These are phyloP conservation scores for Narthecium ossifragum DNA, from an alignment of 106 monocot genomes.

Conservation along the genomic window DNA sequence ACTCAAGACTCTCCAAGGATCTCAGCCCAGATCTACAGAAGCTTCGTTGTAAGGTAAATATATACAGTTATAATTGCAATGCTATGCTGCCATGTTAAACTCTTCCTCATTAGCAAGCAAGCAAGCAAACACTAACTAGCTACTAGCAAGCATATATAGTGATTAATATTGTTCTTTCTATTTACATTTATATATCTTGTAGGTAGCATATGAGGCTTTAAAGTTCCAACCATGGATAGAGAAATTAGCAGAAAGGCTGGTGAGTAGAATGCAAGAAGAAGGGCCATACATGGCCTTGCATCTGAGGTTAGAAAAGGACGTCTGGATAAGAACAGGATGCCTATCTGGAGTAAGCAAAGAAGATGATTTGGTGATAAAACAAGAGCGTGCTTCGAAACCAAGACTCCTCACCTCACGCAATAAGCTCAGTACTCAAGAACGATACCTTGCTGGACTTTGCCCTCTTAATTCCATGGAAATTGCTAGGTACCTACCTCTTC, in stretches of 20 bases:
- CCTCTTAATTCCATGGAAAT: conserved; percentile 42
- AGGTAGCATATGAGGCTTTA: conserved; percentile 46
- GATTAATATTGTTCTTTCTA: neutral
- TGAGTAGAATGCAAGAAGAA: conserved; percentile 22
- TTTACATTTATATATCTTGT: neutral
- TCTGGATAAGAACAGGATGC: conserved; percentile 54
- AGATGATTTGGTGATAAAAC: conserved; percentile 18
- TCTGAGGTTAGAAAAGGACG: conserved; percentile 47
- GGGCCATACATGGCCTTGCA: conserved; percentile 50
- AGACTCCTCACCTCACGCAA: conserved; percentile 34
- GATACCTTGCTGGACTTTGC: conserved; percentile 40
- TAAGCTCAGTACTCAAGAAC: conserved; percentile 23
- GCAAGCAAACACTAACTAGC: too few species aligned
- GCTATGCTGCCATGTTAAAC: too few species aligned
- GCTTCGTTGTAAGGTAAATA: conserved; percentile 52
- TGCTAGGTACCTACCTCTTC: conserved; percentile 18
- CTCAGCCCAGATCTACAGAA: conserved; percentile 36
- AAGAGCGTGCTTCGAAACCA: conserved; percentile 24
- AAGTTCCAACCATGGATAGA: conserved; percentile 41
- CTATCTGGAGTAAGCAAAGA: conserved; percentile 28
- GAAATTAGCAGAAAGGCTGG: conserved; percentile 21
- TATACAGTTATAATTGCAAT: too few species aligned
- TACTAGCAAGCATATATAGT: too few species aligned
- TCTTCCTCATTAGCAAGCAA: too few species aligned
- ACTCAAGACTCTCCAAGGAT: conserved; percentile 37